phyloP scores from a whole-genome alignment of 495 filamentous ascomycete species.

The Friedmanniomyces endolithicus region DNA sequence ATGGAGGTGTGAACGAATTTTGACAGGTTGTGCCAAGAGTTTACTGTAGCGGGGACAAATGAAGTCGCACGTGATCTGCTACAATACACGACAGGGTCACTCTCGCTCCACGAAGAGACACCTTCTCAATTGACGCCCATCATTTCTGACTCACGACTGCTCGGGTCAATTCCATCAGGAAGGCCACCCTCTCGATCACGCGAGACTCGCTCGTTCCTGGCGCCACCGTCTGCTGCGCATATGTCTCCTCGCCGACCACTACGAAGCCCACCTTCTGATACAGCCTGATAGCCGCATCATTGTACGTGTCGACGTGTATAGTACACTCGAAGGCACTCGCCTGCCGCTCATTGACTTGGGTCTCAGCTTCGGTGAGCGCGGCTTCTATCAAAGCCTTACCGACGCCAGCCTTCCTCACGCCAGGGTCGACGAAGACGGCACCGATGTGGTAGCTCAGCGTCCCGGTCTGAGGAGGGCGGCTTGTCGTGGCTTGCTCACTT shows the following conservation, averaged over 20 bases:
- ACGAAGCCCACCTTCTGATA: constrained; percentile 39
- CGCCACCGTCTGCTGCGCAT: constrained; percentile 1
- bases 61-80: not conserved
- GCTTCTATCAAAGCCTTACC: constrained; percentile 33
- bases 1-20: not conserved
- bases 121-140: not conserved
- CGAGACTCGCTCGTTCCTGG: not conserved
- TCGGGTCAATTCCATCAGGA: constrained; percentile 7
- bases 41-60: not conserved
- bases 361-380: constrained; percentile 26
- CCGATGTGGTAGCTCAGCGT: constrained; percentile 17
- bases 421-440: constrained; percentile 38
- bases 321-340: constrained; percentile 23
- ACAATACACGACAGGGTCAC: not conserved
- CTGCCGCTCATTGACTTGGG: constrained; percentile 15
- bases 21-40: constrained; percentile 4
- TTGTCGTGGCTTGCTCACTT: not conserved
- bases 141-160: not conserved
- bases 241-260: constrained; percentile 20
- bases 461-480: not conserved
- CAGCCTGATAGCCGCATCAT: constrained; percentile 30
- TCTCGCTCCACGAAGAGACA: not conserved
- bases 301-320: constrained; percentile 29
- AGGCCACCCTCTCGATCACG: not conserved
- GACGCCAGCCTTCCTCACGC: constrained; percentile 34